Base-by-base conservation (phyloP, 208 protist species). In the Crithidia sp. region DNA sequence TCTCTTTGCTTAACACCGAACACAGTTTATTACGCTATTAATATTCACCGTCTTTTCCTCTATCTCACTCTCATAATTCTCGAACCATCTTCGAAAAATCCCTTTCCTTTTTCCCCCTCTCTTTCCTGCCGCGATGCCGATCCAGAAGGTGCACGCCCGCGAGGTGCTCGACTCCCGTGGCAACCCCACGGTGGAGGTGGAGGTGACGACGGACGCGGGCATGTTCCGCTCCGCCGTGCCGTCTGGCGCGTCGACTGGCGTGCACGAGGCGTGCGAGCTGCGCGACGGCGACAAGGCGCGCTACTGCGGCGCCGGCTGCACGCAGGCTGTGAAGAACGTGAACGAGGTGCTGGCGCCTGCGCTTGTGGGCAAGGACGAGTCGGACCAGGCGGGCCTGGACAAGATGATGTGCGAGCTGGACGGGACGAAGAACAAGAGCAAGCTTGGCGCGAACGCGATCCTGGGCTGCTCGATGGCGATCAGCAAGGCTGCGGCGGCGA, bases 221-320 rank as follows among this genome's bases (percentile, higher is more conserved):
- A 67, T 98, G 16, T 99, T 99, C 91, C 95, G 98, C 75, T 96
- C 96, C n/a, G 97, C 96, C 37, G 98, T 99, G 17, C 99, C 99
- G 39, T 99, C 95, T 16, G 99, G 99, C 28, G 99, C 99, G 6
- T 99, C 99, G 19, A 99, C 99, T 44, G 99, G 99, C 74, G 88
- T 97, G 40, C 93, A 99, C 77, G 99, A 99, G 87, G 98, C 98
- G 17, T 92, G 90, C 65, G 98, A 99, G 87, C 89, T 99, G 41
- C 94, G 99, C 73, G 99, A 99, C 78, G 90, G 85, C 58, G 98
- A 98, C 83, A 95, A 97, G 74, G 76, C 73, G 28, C 81, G 88
- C 56, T 99, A 98, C 88, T 64, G 93, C 19, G 99, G 99, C 78
- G 99, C 99, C 86, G 98, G 98, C 58, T 99, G 99, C 65, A 62